Conservation (phyloP, 2,329 filamentous ascomycete genomes). For the Neobulgaria alba region DNA sequence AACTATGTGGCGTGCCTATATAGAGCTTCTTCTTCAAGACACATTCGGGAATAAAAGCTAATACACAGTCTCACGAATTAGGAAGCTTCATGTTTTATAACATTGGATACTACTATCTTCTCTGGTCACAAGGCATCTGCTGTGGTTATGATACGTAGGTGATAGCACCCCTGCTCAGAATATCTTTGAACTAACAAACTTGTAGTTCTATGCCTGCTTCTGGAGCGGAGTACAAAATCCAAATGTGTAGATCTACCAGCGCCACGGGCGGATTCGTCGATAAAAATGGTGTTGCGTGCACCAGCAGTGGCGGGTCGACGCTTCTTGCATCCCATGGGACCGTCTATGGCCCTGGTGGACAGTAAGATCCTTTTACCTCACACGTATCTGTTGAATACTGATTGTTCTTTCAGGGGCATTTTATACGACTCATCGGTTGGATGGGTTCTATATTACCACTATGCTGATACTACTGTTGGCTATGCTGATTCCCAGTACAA, state of each 20-base stretch:
- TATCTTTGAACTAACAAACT: not conserved
- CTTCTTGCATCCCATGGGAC: slow-evolving; percentile 51
- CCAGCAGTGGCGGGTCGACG: slow-evolving; percentile 47
- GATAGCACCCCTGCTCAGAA: slow-evolving; percentile 11
- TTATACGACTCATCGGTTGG: slow-evolving; percentile 41
- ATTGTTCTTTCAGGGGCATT: slow-evolving; percentile 45
- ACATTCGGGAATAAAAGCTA: too few relatives aligned
- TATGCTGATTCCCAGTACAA: slow-evolving; percentile 38
- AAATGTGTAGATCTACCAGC: slow-evolving; percentile 49
- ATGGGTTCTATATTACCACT: slow-evolving; percentile 54
- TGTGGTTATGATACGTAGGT: slow-evolving; percentile 45
- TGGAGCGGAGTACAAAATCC: slow-evolving; percentile 58
- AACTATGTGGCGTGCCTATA: too few relatives aligned
- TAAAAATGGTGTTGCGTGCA: slow-evolving; percentile 42
- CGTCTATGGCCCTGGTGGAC: slow-evolving; percentile 58
- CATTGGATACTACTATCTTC: slow-evolving; percentile 53
- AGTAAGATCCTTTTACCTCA: slow-evolving; percentile 28
- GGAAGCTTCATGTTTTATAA: slow-evolving; percentile 47
- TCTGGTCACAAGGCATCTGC: slow-evolving; percentile 53
- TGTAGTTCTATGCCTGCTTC: slow-evolving; percentile 33
- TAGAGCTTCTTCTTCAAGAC: too few relatives aligned
- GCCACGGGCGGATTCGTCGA: slow-evolving; percentile 50
- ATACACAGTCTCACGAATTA: too few relatives aligned
- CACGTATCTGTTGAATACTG: not conserved
- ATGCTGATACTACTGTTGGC: slow-evolving; percentile 46